phyloP scores from a whole-genome alignment of 2,329 filamentous ascomycete species.

The Verticillium albo-atrum region DNA sequence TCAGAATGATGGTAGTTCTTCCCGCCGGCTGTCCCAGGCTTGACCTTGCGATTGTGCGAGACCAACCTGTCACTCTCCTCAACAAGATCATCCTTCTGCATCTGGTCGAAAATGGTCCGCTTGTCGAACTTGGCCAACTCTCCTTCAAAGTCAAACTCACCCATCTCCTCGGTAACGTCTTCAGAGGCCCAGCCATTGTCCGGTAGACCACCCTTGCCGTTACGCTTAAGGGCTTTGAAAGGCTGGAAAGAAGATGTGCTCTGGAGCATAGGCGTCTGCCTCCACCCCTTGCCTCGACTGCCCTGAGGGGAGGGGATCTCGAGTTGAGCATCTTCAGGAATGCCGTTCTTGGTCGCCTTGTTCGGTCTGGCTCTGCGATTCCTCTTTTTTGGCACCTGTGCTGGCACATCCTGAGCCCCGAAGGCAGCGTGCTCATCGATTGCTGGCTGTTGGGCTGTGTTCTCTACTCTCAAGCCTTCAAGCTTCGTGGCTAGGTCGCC shows the following conservation, averaged over 20 bases:
- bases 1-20: slow-evolving; percentile 92
- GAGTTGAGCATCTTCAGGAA: slow-evolving; percentile 8
- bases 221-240: slow-evolving; percentile 57
- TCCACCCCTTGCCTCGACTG: slow-evolving; percentile 48
- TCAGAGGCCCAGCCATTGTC: slow-evolving; percentile 93
- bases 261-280: slow-evolving; percentile 56
- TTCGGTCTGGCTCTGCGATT: slow-evolving; percentile 20
- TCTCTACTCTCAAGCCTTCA: background rate
- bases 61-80: slow-evolving; percentile 91
- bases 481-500: background rate
- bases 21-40: slow-evolving; percentile 69
- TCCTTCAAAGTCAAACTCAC: slow-evolving; percentile 89
- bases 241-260: slow-evolving; percentile 60
- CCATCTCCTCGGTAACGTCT: slow-evolving; percentile 90
- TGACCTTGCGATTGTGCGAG: slow-evolving; percentile 72
- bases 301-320: slow-evolving; percentile 10
- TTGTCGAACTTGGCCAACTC: slow-evolving; percentile 96
- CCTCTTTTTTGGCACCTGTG: slow-evolving; percentile 20
- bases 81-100: slow-evolving; percentile 80
- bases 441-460: background rate
- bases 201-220: slow-evolving; percentile 33
- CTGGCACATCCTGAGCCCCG: slow-evolving; percentile 9
- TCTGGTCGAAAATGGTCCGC: slow-evolving; percentile 83
- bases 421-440: background rate
- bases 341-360: slow-evolving; percentile 22